Evolutionary conservation across 192 early-diverging fungal species (phyloP).

Genomic region (Helicostylum pulchrum): DNA sequence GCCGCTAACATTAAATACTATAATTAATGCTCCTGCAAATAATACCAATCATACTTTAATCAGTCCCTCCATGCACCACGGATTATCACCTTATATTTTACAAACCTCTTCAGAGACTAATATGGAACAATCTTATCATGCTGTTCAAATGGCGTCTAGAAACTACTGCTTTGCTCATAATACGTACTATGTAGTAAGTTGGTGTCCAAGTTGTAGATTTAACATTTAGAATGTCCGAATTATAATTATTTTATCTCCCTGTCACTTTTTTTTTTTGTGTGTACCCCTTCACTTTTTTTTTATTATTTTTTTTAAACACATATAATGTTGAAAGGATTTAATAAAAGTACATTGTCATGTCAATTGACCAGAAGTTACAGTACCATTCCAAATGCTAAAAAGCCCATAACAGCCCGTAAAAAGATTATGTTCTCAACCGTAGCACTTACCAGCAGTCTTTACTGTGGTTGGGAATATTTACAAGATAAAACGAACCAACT

Average conservation of each 20-base stretch:
- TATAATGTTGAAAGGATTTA: conserved; percentile 3
- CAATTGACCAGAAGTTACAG: not conserved
- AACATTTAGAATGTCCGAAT: not conserved
- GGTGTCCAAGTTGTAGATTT: conserved; percentile 15
- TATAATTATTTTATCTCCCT: not conserved
- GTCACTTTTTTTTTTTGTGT: not conserved
- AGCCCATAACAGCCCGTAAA: not conserved
- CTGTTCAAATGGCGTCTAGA: conserved; percentile 12
- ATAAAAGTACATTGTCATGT: conserved; percentile 1
- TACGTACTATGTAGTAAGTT: conserved; percentile 9
- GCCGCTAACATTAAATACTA: conserved; percentile 5
- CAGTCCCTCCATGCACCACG: too few species aligned
- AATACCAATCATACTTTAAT: too few species aligned
- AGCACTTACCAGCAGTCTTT: not conserved
- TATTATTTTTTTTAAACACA: not conserved
- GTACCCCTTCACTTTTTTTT: not conserved
- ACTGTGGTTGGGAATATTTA: conserved; percentile 3
- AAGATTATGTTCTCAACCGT: not conserved
- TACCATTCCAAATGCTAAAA: not conserved
- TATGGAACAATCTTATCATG: conserved; percentile 3
- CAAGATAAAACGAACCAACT: conserved; percentile 16
- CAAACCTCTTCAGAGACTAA: not conserved
- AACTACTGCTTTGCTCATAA: conserved; percentile 10
- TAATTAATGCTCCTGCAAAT: not conserved
- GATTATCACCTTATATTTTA: conserved; percentile 7